Evolutionary conservation across 306 rosid genomes (phyloP).

Genomic region (Acacia acuminata): DNA sequence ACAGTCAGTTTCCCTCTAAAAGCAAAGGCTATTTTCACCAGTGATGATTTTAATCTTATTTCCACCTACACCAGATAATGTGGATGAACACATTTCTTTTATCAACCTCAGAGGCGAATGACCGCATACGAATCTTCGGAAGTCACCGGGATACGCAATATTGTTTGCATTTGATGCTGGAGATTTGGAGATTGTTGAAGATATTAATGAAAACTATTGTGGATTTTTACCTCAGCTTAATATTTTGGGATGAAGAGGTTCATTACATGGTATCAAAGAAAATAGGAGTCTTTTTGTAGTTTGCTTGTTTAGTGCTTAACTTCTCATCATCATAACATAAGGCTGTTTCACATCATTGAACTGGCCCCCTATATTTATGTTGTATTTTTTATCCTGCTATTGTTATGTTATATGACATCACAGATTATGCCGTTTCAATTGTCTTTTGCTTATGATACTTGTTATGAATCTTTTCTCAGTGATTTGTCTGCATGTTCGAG

Average conservation of each 20-base stretch:
- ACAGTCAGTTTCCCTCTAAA: conserved; percentile 20
- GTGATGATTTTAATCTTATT: background rate
- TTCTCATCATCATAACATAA: background rate
- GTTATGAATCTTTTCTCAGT: conserved; percentile 9
- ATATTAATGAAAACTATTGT: background rate
- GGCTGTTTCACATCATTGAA: conserved; percentile 6
- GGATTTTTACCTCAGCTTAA: background rate
- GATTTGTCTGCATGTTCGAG: conserved; percentile 19
- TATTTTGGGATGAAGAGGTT: background rate
- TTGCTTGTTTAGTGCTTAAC: conserved; percentile 3
- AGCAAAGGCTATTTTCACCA: background rate
- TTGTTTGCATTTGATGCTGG: background rate
- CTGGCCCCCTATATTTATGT: conserved; percentile 3
- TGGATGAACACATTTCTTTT: background rate
- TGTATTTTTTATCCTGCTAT: conserved; percentile 22
- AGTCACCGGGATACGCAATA: conserved; percentile 4
- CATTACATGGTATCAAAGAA: background rate
- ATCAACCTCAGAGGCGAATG: conserved; percentile 10
- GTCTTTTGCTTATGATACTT: background rate
- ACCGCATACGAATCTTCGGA: background rate
- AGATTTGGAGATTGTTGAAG: background rate
- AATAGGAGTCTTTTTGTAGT: conserved; percentile 7
- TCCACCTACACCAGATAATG: background rate
- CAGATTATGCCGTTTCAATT: conserved; percentile 21
- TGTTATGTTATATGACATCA: conserved; percentile 8